Evolutionary conservation across 1,284 basidiomycete genomes (phyloP), one percentile per base, ranked within the genome.

Genomic region (Cystobasidium pallidum): DNA sequence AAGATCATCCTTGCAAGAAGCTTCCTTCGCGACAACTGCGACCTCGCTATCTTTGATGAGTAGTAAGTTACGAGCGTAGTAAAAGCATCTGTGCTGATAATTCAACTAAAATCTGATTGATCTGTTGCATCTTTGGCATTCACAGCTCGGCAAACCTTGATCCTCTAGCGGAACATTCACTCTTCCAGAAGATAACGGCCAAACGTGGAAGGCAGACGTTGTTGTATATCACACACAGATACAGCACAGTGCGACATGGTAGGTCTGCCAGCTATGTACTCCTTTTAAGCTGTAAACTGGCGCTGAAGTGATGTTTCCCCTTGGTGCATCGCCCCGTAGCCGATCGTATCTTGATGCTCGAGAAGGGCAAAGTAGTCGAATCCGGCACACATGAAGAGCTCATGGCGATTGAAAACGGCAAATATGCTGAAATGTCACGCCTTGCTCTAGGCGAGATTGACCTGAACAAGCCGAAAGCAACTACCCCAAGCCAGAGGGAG

Each of bases 281-380:
- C n/a, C n/a, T n/a, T n/a, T n/a, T n/a, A n/a, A n/a, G n/a, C n/a
- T n/a, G n/a, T n/a, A n/a, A n/a, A n/a, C n/a, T n/a, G n/a, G n/a
- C n/a, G n/a, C n/a, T n/a, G n/a, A n/a, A n/a, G n/a, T 30, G 52
- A 21, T 54, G 1, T 54, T 36, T 11, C n/a, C 13, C 32, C 6
- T 57, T 57, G 6, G 26, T 19, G 8, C 39, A 10, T n/a, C 21
- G 6, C 24, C 43, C 41, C 34, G n/a, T n/a, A 72, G 65, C 75
- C 63, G 79, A 81, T 66, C 75, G 77, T 67, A 81, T 81, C 52
- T 75, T 80, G 1, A 79, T 81, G 32, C 77, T 81, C 65, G 76
- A 78, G 24, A 75, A 78, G 7, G 80, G 80, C 8, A 74, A 74
- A 30, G 78, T 80, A 45, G 67, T 78, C 55, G 80, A 81, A 73